Evolutionary conservation across 192 early-diverging fungal species (phyloP).

Genomic region (Spizellomyces sp.): DNA sequence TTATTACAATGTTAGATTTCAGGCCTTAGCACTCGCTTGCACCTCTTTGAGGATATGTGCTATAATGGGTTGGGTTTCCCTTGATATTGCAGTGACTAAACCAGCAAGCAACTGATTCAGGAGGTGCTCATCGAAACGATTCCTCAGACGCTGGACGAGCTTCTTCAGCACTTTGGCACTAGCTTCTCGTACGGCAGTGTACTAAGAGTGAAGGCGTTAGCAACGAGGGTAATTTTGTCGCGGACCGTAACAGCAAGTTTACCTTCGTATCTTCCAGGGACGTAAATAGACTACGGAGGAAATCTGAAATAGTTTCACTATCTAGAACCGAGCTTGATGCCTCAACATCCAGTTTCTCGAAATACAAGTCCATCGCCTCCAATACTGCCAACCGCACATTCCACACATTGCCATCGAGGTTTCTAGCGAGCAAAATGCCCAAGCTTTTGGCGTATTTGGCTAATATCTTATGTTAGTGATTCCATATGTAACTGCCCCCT

Average conservation of each 20-base stretch:
- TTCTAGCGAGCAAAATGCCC: slow-evolving; percentile 45
- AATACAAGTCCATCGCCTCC: slow-evolving; percentile 61
- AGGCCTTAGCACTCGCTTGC: neutral
- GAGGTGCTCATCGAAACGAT: neutral
- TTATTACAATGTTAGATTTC: no score
- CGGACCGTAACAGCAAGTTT: neutral
- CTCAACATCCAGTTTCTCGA: slow-evolving; percentile 39
- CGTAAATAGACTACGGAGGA: slow-evolving; percentile 11
- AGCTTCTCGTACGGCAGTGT: slow-evolving; percentile 42
- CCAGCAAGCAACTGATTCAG: neutral
- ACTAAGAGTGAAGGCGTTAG: slow-evolving; percentile 15
- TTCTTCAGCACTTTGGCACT: slow-evolving; percentile 23
- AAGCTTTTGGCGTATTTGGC: slow-evolving; percentile 50
- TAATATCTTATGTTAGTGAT: slow-evolving; percentile 12
- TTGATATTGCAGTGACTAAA: neutral
- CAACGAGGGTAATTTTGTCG: neutral
- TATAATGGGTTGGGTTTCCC: neutral
- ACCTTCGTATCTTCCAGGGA: slow-evolving; percentile 39
- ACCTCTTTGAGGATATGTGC: neutral
- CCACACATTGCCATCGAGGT: slow-evolving; percentile 76
- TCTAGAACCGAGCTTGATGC: neutral
- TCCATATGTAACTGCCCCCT: slow-evolving; percentile 16
- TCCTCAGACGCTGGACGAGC: slow-evolving; percentile 1
- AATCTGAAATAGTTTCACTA: neutral
- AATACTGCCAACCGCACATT: slow-evolving; percentile 76